These are phyloP conservation scores for Auriscalpium vulgare DNA, from an alignment of 768 basidiomycete genomes.

Conservation along the genomic window DNA sequence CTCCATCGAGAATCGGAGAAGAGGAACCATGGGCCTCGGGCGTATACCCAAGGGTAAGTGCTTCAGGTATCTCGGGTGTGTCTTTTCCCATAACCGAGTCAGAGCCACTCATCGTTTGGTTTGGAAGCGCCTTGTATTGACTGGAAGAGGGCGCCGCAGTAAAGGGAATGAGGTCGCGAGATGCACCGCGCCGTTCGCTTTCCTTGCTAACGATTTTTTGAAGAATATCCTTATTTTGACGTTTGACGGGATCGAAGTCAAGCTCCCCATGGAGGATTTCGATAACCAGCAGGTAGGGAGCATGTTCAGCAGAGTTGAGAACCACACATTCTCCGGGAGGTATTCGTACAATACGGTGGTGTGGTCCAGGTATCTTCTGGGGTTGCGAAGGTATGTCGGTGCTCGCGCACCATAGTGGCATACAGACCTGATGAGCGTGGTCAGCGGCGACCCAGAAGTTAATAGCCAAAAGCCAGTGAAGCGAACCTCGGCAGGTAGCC, in stretches of 20 bases:
- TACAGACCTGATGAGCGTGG: conserved; percentile 51
- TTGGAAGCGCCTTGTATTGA: neutral
- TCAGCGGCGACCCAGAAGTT: conserved; percentile 4
- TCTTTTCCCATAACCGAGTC: conserved; percentile 21
- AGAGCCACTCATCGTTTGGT: conserved; percentile 10
- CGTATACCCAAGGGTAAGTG: neutral
- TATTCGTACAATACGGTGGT: conserved; percentile 94
- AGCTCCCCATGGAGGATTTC: conserved; percentile 88
- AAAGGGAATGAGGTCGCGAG: conserved; percentile 40
- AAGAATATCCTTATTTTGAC: conserved; percentile 80
- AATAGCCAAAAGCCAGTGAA: neutral
- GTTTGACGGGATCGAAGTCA: conserved; percentile 81
- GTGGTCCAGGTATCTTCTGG: conserved; percentile 45
- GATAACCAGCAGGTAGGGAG: conserved; percentile 86
- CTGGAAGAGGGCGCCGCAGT: conserved; percentile 4
- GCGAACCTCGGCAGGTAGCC: conserved; percentile 85
- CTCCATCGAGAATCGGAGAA: conserved; percentile 17
- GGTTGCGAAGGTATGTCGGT: conserved; percentile 45
- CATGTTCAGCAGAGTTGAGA: conserved; percentile 93
- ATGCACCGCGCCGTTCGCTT: conserved; percentile 47
- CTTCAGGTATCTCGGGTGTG: conserved; percentile 8
- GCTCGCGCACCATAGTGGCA: conserved; percentile 82
- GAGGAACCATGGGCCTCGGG: conserved; percentile 7
- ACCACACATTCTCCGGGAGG: conserved; percentile 97
- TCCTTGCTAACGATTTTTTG: conserved; percentile 69